Evolutionary conservation across 2,329 filamentous ascomycete genomes (phyloP), one percentile per base, ranked within the genome.

Genomic region (Xenosphaeropsis pyriputrescens): DNA sequence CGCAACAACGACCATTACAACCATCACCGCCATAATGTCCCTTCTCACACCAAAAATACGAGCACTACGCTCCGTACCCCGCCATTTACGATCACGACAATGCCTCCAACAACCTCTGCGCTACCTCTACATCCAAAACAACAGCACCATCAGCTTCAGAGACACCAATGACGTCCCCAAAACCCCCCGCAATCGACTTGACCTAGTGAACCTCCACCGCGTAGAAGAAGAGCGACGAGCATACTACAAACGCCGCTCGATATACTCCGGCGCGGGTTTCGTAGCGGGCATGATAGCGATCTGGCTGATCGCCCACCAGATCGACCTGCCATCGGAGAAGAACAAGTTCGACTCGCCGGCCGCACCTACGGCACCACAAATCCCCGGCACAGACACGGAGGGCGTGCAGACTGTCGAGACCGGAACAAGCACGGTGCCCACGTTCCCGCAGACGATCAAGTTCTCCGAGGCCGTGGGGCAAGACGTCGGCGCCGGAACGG

Each of bases 311-410:
- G 51, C 52, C 2, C 51, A 45, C 2, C 47, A 44, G 0, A 48
- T 54, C 17, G 49, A 51, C 5, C 45, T 53, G 2, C 44, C 48
- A 18, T 37, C 32, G 11, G 37, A 37, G 18, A 32, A 40, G 12
- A 39, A 22, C 6, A 47, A 50, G 36, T 30, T 46, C 6, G 49
- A 51, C 32, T 49, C 47, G 11, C 39, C 38, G 1, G 35, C 41
- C 11, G 33, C 47, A 6, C 26, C 40, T 19, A 43, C 50, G 12
- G 52, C 53, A 38, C 50, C 50, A 2, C 52, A 50, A 33, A 31
- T 52, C 6, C 50, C 50, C 1, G 51, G 54, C 35, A 46, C 51
- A 16, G 47, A 48, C 3, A 49, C 51, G 22, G 66, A 69, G 45
- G 56, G 55, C 36, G 59, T 64, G 32, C 50, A 54, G 41, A 40